These are phyloP conservation scores for Ananas comosus DNA, from an alignment of 176 grass and related monocot species.

Conservation along the genomic window DNA sequence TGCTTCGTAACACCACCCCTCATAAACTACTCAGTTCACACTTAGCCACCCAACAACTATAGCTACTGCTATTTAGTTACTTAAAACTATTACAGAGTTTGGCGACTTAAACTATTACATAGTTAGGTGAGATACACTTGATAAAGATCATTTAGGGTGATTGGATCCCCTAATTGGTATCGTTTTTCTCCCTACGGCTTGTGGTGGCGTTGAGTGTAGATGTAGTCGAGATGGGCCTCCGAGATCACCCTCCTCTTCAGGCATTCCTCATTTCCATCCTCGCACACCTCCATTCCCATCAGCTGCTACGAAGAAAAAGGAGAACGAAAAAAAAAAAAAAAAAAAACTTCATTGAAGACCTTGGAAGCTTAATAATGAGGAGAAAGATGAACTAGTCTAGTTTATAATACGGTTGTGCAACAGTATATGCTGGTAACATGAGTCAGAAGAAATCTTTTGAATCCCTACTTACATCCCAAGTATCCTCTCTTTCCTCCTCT, in stretches of 20 bases:
- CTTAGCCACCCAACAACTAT: too few relatives aligned
- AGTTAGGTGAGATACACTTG: too few relatives aligned
- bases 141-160: too few relatives aligned
- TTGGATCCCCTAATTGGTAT: too few relatives aligned
- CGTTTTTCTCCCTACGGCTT: conserved; percentile 11
- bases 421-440: too few relatives aligned
- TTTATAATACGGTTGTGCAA: background rate
- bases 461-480: background rate
- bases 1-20: too few relatives aligned
- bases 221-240: conserved; percentile 36
- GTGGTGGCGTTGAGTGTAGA: conserved; percentile 31
- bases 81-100: too few relatives aligned
- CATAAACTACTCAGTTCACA: too few relatives aligned
- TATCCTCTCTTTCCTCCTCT: background rate
- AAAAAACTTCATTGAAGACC: background rate
- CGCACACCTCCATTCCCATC: conserved; percentile 24
- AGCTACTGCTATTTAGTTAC: too few relatives aligned
- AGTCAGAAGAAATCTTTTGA: too few relatives aligned
- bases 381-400: background rate
- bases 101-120: too few relatives aligned
- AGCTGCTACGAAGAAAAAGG: background rate
- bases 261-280: conserved; percentile 27
- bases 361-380: background rate
- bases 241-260: conserved; percentile 25
- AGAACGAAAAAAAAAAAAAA: background rate